phyloP scores from a whole-genome alignment of 1,139 yeast genomes.

The Candida sp. region DNA sequence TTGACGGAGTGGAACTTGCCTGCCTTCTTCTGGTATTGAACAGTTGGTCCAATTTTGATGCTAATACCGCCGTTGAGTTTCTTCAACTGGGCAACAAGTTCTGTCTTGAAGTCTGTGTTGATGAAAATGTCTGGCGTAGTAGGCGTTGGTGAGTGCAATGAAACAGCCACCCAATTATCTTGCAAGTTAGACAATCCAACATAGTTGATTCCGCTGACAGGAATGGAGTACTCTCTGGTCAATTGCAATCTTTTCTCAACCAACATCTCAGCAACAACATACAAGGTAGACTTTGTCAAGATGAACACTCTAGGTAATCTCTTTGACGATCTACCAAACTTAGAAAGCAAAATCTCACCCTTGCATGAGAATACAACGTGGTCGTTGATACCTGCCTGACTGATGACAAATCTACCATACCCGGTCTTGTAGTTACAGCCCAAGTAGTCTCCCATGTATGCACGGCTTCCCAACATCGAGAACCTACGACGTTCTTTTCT shows the following conservation, averaged over 20 bases:
- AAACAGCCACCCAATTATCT: conserved; percentile 94
- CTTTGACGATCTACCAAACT: conserved; percentile 92
- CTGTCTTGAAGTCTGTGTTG: conserved; percentile 88
- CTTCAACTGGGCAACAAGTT: conserved; percentile 78
- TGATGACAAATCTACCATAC: conserved; percentile 68
- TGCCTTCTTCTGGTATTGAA: conserved; percentile 90
- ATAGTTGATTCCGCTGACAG: conserved; percentile 62
- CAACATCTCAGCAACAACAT: conserved; percentile 73
- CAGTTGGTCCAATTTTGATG: conserved; percentile 71
- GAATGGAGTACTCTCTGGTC: conserved; percentile 65
- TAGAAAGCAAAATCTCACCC: conserved; percentile 82
- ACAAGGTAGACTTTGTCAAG: conserved; percentile 63
- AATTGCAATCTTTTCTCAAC: conserved; percentile 76
- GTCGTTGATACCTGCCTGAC: conserved; percentile 73
- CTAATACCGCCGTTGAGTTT: conserved; percentile 60
- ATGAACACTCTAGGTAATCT: conserved; percentile 76
- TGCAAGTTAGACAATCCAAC: conserved; percentile 77
- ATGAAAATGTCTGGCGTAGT: conserved; percentile 79
- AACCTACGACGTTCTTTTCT: conserved; percentile 91
- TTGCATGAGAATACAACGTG: conserved; percentile 76
- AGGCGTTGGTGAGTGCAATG: conserved; percentile 53
- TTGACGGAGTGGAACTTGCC: conserved; percentile 82
- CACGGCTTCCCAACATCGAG: conserved; percentile 87
- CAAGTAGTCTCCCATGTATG: conserved; percentile 94
- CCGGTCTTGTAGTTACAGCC: conserved; percentile 80